Base-by-base conservation (phyloP, 441 rosid species). In the Jatropha podagrica region DNA sequence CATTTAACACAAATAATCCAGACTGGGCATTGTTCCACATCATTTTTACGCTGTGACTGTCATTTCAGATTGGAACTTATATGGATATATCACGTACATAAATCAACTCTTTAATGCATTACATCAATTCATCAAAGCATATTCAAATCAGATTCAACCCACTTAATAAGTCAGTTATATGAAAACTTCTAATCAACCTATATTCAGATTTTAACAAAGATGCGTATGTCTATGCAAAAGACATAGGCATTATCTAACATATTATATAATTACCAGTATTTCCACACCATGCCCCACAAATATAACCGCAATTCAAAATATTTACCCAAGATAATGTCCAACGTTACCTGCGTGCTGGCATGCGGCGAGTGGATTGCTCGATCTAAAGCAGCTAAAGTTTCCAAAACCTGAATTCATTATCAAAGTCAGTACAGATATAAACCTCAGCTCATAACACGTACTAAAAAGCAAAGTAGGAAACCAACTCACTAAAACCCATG, bases 351-450 rank as follows among this genome's bases (percentile, higher is more conserved):
- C 65, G 98, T 90, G 72, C 91, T 88, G 75, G 98, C 98, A 87
- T 94, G 97, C 41, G 98, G 98, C 80, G 99, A 96, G 85, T 92
- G 90, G 70, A 96, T 96, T 76, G 95, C 91, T 77, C 98, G 93
- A 78, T 96, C 98, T 76, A 96, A 83, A 81, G 98, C 90, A 26
- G 99, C 86, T 80, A 96, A 85, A 83, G 99, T 96, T 85, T 96
- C 99, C 89, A 96, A 85, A 40, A 96, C 98, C 99, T 94, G 79
- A 59, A 85, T 77, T 79, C 73, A 59, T 80, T 76, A 78, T 65
- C 13, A 12, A 63, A 23, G 60, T 69, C 72, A 71, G 71, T 60
- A 75, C 52, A 65, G 51, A 26, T 59, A 38, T 11, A 26, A 51
- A 60, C 71, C 62, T 65, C 37, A 70, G 27, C 70, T 77, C 23